Conservation (phyloP, 331 rosid species). For the Phaseolus coccineus region DNA sequence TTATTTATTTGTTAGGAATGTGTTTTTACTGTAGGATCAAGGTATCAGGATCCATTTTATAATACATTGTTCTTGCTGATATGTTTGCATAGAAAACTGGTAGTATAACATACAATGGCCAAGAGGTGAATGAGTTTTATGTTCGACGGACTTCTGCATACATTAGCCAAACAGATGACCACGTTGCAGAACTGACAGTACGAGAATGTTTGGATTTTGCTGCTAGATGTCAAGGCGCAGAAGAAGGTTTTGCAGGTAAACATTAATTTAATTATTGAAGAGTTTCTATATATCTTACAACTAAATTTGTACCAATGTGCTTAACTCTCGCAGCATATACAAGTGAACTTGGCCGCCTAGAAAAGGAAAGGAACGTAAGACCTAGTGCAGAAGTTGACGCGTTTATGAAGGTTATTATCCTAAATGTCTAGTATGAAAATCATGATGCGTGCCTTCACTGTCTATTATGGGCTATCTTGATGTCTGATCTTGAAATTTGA, state of each 20-base stretch:
- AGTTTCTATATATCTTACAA: not conserved
- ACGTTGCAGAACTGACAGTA: constrained; percentile 79
- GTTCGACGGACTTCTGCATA: constrained; percentile 87
- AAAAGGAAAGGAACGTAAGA: constrained; percentile 65
- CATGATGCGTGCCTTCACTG: not conserved
- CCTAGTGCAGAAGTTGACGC: constrained; percentile 88
- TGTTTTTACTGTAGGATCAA: too few relatives aligned
- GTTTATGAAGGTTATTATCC: constrained; percentile 77
- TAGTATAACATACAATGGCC: constrained; percentile 75
- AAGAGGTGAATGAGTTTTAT: constrained; percentile 63
- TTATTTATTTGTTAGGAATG: too few relatives aligned
- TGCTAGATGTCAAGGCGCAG: constrained; percentile 91
- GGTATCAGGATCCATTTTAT: too few relatives aligned
- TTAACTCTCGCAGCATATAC: constrained; percentile 52
- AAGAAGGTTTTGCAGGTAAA: constrained; percentile 72
- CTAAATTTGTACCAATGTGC: not conserved
- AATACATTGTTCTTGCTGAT: not conserved
- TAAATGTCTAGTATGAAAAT: constrained; percentile 29
- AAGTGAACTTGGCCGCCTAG: constrained; percentile 56
- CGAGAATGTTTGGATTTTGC: constrained; percentile 91
- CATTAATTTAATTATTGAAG: not conserved
- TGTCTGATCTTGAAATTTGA: constrained; percentile 15
- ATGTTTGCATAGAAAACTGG: constrained; percentile 63
- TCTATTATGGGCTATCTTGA: not conserved
- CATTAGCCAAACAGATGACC: constrained; percentile 88